Conservation (phyloP, 805 yeast genomes). For the Yamadazyma paraphyllophila region DNA sequence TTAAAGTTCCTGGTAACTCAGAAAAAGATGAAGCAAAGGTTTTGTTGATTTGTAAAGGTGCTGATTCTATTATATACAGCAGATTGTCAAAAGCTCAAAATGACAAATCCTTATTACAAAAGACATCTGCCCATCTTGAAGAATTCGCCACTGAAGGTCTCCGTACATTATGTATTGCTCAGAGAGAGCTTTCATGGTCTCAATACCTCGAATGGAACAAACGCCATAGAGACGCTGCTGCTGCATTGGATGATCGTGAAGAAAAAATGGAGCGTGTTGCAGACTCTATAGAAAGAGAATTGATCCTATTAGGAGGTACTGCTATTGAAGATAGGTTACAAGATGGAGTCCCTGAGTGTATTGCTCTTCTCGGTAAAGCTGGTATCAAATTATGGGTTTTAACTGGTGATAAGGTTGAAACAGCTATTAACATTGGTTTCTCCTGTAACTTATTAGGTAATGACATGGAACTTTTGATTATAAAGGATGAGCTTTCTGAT, state of each 20-base stretch:
- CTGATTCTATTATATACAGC: conserved; percentile 75
- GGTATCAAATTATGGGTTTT: conserved; percentile 85
- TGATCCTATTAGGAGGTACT: conserved; percentile 73
- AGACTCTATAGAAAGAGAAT: conserved; percentile 65
- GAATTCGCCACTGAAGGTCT: conserved; percentile 81
- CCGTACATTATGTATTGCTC: conserved; percentile 78
- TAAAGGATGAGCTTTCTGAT: conserved; percentile 36
- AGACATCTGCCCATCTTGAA: conserved; percentile 72
- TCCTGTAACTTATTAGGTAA: conserved; percentile 75
- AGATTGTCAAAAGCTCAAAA: conserved; percentile 47
- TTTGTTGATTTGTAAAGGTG: conserved; percentile 76
- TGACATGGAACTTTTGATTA: conserved; percentile 71
- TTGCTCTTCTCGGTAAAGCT: conserved; percentile 64
- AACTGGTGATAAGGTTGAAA: conserved; percentile 88
- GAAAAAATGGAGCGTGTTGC: conserved; percentile 73
- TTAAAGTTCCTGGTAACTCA: conserved; percentile 64
- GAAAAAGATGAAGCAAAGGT: conserved; percentile 44
- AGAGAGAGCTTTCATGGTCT: conserved; percentile 60
- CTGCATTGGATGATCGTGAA: conserved; percentile 63
- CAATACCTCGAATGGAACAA: conserved; percentile 64
- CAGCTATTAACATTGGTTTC: conserved; percentile 84
- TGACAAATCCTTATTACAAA: conserved; percentile 51
- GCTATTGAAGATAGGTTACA: conserved; percentile 85
- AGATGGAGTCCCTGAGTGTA: conserved; percentile 84
- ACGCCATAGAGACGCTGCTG: conserved; percentile 62